These are phyloP conservation scores for Pezicula neosporulosa DNA, from an alignment of 2,329 filamentous ascomycete species.

Conservation along the genomic window DNA sequence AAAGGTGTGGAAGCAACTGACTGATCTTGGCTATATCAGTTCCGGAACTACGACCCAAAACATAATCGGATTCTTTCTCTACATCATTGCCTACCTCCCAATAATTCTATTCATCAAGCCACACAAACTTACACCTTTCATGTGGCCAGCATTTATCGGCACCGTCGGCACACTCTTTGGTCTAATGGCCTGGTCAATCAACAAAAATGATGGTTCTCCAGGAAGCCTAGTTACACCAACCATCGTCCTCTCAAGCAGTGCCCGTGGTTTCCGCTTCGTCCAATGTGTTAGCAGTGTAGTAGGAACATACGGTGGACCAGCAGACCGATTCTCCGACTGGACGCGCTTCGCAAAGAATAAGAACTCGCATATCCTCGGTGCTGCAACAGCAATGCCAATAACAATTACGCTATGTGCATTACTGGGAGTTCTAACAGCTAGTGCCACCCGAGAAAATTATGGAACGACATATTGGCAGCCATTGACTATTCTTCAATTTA, in stretches of 20 bases:
- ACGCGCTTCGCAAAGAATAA: slow-evolving; percentile 10
- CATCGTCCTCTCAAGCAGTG: background rate
- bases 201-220: slow-evolving; percentile 3
- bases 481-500: slow-evolving; percentile 4
- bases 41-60: slow-evolving; percentile 3
- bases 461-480: slow-evolving; percentile 8
- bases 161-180: slow-evolving; percentile 1
- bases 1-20: background rate
- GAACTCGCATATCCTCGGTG: slow-evolving; percentile 13
- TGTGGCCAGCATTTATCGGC: slow-evolving; percentile 6
- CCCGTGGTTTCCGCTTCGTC: slow-evolving; percentile 4
- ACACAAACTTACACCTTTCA: slow-evolving; percentile 4
- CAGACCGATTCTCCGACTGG: slow-evolving; percentile 6
- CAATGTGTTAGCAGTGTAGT: slow-evolving; percentile 1
- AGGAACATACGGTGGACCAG: slow-evolving; percentile 3
- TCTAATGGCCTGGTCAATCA: slow-evolving; percentile 4
- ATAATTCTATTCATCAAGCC: slow-evolving; percentile 5
- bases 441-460: slow-evolving; percentile 1
- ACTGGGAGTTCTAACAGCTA: slow-evolving; percentile 2
- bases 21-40: background rate
- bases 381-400: slow-evolving; percentile 4
- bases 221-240: slow-evolving; percentile 4
- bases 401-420: slow-evolving; percentile 2
- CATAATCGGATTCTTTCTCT: slow-evolving; percentile 5
- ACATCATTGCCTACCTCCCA: slow-evolving; percentile 4